Percentiles rank a stretch among this genome's conserved stretches.
phyloP scores from a whole-genome alignment of 208 protist species.

The Tritrichomonas musculus region DNA sequence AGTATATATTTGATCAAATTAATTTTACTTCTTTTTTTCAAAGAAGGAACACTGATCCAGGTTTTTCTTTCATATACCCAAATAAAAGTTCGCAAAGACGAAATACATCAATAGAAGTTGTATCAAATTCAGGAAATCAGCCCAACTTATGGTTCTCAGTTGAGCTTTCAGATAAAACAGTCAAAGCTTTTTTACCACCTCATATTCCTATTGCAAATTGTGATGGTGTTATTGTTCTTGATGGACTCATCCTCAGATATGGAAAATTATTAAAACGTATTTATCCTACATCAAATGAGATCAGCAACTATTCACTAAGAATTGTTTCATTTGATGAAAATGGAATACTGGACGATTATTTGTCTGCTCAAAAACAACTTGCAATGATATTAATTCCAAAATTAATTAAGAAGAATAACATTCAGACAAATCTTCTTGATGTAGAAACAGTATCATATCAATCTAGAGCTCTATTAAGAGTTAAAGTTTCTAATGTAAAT shows the following conservation, averaged over 20 bases:
- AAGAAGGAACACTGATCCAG: background rate
- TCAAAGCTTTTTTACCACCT: background rate
- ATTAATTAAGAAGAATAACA: background rate
- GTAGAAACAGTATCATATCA: background rate
- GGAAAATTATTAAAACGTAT: background rate
- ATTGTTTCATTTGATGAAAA: background rate
- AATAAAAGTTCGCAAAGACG: background rate
- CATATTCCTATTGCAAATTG: background rate
- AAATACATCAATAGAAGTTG: background rate
- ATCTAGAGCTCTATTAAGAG: background rate
- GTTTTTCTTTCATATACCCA: background rate
- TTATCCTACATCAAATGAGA: background rate
- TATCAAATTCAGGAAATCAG: background rate
- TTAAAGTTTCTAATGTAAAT: background rate
- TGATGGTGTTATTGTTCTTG: background rate
- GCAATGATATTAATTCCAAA: background rate
- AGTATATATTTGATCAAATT: conserved; percentile 9
- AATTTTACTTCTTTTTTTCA: background rate
- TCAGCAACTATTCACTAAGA: no score
- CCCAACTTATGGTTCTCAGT: background rate
- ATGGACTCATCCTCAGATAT: background rate
- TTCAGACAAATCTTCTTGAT: background rate
- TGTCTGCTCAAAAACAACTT: background rate
- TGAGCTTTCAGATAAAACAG: background rate
- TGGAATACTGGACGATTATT: background rate